Base-by-base conservation (phyloP, 208 protist species). In the Trypanosoma lewisi region DNA sequence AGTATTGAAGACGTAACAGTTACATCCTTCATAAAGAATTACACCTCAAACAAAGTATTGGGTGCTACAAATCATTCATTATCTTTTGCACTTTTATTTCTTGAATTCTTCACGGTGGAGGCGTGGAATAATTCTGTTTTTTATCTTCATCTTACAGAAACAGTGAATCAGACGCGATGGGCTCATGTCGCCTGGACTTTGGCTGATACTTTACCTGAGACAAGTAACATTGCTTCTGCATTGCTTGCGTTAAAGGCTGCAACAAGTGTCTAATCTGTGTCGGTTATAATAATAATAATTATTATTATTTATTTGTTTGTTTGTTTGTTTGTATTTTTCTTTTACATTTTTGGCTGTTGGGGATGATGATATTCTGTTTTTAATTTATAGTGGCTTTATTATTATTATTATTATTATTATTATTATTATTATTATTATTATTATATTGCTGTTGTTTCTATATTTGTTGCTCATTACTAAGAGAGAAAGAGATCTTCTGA, bases 31-130 rank as follows among this genome's bases (percentile, higher is more conserved):
- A 47, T 67, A 21, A 63, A 55, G 19, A 11, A 42, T 7, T 62
- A 21, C 16, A 4, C 57, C 41, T 17, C 36, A 31, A 39, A 49
- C 47, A 44, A n/a, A 6, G 44, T 34, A 9, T 25, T 8, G 31
- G 3, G 45, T 11, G 19, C 47, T 36, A 16, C 19, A 17, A 57
- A 11, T 33, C 9, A 67, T 30, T 36, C 50, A 9, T 49, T 51
- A n/a, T 54, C 67, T 52, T 73, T 63, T 64, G 51, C 19, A 12
- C 9, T 65, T 8, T 36, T 67, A 3, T 63, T 67, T 63, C 42
- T 62, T 37, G 87, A 94, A 66, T 91, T 77, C 55, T 91, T 94
- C 45, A 70, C 82, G 3, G 80, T 94, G 5, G 87, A 94, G 39
- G 71, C 78, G 31, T 94, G 84, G 83, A 94, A 94, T 55, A 74